Base-by-base conservation (phyloP, 2,329 filamentous ascomycete genomes). In the Lasiodiplodia sp. region DNA sequence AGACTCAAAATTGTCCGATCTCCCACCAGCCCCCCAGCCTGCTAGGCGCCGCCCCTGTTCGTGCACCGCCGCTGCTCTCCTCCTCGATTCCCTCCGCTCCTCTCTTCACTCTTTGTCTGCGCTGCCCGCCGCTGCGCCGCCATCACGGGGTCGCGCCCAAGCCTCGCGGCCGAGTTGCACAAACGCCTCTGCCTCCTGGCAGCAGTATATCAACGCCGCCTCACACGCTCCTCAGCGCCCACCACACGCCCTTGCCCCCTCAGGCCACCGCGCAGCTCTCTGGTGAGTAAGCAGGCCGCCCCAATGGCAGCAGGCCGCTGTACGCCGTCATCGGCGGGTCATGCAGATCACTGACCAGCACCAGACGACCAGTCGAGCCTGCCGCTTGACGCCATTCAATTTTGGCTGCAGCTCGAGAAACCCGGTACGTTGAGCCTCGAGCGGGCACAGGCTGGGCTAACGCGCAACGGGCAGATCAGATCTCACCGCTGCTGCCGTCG, bases 121-220 rank as follows among this genome's bases (percentile, higher is more conserved):
- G 16, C 47, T 44, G 31, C 14, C n/a, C 55, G 51, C 58, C 74
- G 72, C 73, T 71, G 69, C 63, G 69, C 73, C 74, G 69, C 64
- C 44, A 44, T 77, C 75, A 78, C 77, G 76, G 76, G 76, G 72
- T 65, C 71, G 31, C 60, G 66, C 51, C 69, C 68, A 67, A 71
- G 74, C 70, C 77, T 74, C 74, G 40, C 72, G 31, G 70, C 73
- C 69, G 70, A 53, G 70, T 74, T 77, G 77, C 79, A 74, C 74
- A 71, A 55, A 78, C 78, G 49, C 40, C 56, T 62, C 49, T 18
- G 44, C 10, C 66, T 60, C 56, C 55, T 55, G 38, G 55, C 47
- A 28, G n/a, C 55, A 37, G 47, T 68, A 68, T 68, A 68, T 68
- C 66, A 68, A 60, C 66, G 56, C 49, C 56, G 56, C 56, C 47